These are phyloP conservation scores for Rhodotorula sp. DNA, from an alignment of 1,284 basidiomycete genomes.

Conservation along the genomic window DNA sequence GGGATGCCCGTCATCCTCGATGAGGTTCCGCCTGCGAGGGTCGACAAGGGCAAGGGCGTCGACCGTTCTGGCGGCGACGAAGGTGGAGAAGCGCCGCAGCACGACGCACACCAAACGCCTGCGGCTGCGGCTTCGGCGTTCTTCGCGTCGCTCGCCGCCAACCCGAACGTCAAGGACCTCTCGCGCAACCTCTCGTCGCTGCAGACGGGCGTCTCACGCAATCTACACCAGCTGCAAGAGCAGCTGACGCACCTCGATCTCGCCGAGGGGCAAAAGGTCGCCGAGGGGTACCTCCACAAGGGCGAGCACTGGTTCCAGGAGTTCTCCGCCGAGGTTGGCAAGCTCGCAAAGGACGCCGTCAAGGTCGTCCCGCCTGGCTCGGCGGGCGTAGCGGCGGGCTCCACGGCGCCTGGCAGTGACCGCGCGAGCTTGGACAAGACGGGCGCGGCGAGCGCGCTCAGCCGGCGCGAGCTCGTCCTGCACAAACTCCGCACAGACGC, in stretches of 20 bases:
- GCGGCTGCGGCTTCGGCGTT: conserved; percentile 42
- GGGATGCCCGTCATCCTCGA: conserved; percentile 41
- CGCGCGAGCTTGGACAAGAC: conserved; percentile 30
- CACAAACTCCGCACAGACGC: conserved; percentile 73
- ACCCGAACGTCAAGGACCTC: conserved; percentile 32
- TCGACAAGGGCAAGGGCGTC: conserved; percentile 44
- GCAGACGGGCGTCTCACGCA: conserved; percentile 27
- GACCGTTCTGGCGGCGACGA: conserved; percentile 20
- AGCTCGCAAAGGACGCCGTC: conserved; percentile 68
- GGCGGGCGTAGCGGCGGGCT: background rate
- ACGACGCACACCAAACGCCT: conserved; percentile 13
- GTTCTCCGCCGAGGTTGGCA: conserved; percentile 36
- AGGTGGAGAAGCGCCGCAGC: background rate
- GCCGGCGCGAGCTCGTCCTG: conserved; percentile 75
- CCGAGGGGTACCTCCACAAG: conserved; percentile 43
- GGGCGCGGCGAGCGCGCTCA: conserved; percentile 49
- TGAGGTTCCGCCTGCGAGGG: background rate
- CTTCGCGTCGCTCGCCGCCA: conserved; percentile 31
- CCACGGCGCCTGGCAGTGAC: background rate
- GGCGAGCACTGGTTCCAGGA: conserved; percentile 43
- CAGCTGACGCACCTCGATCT: conserved; percentile 41
- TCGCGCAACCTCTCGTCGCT: conserved; percentile 26
- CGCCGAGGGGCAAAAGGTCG: conserved; percentile 26
- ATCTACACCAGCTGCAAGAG: conserved; percentile 35
- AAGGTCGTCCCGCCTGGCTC: conserved; percentile 75